Conservation (phyloP, 495 filamentous ascomycete genomes). For the Aspergillus saccharolyticus region DNA sequence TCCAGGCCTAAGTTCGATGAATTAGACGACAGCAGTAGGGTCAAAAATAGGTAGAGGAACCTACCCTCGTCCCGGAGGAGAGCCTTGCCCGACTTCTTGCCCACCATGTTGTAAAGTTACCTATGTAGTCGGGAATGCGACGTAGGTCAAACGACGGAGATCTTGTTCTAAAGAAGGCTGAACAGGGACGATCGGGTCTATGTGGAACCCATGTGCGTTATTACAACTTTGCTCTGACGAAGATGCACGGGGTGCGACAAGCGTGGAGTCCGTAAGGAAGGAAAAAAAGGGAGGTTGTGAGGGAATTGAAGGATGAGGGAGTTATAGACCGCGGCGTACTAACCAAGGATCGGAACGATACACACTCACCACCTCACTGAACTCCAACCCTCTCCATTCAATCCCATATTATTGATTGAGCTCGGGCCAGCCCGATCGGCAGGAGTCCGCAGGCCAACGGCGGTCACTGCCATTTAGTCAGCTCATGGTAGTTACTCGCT, state of each 20-base stretch:
- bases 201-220: background rate
- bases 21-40: conserved; percentile 2
- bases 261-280: background rate
- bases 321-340: no score
- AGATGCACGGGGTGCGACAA: background rate
- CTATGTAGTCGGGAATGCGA: background rate
- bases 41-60: conserved; percentile 11
- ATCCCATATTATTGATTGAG: conserved; percentile 9
- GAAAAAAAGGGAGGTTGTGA: background rate
- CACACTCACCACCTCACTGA: background rate
- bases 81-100: conserved; percentile 61
- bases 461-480: conserved; percentile 29
- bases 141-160: background rate
- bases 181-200: background rate
- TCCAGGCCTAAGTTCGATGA: conserved; percentile 62
- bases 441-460: conserved; percentile 13
- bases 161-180: background rate
- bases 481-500: conserved; percentile 4
- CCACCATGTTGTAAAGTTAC: conserved; percentile 48
- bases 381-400: background rate
- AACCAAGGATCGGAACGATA: no score
- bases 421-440: conserved; percentile 24
- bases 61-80: conserved; percentile 60
- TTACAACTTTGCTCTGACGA: background rate
- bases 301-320: background rate